Evolutionary conservation across 2,329 filamentous ascomycete species (phyloP), one percentile per base, ranked within the genome.

Genomic region (Arthroderma sp.): DNA sequence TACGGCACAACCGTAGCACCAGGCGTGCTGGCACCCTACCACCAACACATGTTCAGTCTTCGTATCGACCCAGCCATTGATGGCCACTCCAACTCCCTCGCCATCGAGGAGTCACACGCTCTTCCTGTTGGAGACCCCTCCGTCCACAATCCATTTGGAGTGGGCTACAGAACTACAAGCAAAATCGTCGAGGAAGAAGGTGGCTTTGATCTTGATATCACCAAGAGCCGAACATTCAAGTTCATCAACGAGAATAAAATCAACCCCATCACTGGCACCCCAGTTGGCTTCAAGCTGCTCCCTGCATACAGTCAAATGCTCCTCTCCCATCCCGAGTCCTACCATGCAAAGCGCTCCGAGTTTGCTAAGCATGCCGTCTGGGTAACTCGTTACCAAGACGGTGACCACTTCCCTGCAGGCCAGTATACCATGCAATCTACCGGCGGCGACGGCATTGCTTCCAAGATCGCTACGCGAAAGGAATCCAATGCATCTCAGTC

Each of bases 1-100:
- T 81, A 77, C 60, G 79, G 79, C 27, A 83, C 77, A 1, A 70
- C 80, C 8, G 75, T 83, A 8, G 75, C 79, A 50, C 77, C 77
- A 0, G 79, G 79, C 34, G 78, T 80, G 6, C 68, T 85, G 1
- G 81, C 78, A 1, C 67, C 72, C 1, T 76, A 83, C 58, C 83
- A 86, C 57, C 82, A 86, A 57, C 83, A 86, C 60, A 81, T 85
- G 53, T 85, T 87, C 63, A 77, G 72, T 34, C 67, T 80, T 0
- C 73, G 77, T n/a, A 70, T 80, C 4, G 77, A 80, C 52, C 75
- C 76, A 8, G 74, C 73, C 49, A 62, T 78, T 31, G 75, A 74
- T 38, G 76, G 76, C 0, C 62, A 66, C 33, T 60, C 64, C n/a
- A 77, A 77, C 54, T 64, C 69, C 0, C 62, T 77, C 5, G 62